phyloP scores from a whole-genome alignment of 495 filamentous ascomycete species.

The Choiromyces venosus region DNA sequence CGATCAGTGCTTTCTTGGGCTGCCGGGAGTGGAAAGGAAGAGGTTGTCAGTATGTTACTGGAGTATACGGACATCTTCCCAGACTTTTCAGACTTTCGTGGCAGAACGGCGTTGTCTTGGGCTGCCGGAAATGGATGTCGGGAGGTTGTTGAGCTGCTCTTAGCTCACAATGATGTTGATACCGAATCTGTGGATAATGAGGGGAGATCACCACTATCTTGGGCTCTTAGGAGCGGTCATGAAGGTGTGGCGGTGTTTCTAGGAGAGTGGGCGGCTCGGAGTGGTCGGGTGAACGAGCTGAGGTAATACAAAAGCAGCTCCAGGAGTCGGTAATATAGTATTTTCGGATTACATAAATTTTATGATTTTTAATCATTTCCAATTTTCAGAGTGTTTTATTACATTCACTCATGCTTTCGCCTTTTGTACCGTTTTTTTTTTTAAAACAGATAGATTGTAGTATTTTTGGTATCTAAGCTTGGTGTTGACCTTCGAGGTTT shows the following conservation, averaged over 20 bases:
- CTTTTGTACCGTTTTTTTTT: too few species aligned
- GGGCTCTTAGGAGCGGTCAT: constrained; percentile 24
- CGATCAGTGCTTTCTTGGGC: constrained; percentile 25
- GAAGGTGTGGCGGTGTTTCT: constrained; percentile 7
- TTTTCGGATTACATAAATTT: too few species aligned
- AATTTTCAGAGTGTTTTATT: too few species aligned
- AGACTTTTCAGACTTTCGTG: constrained; percentile 14
- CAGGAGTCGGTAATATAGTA: too few species aligned
- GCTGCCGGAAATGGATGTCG: constrained; percentile 27
- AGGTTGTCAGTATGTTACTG: constrained; percentile 29
- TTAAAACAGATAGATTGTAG: too few species aligned
- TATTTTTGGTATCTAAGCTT: too few species aligned
- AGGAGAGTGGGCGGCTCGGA: too few species aligned
- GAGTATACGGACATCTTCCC: constrained; percentile 9
- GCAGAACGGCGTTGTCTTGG: constrained; percentile 23
- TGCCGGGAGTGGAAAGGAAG: constrained; percentile 24
- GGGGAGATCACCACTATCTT: constrained; percentile 15
- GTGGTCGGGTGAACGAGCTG: too few species aligned
- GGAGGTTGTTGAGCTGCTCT: constrained; percentile 31
- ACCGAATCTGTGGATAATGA: constrained; percentile 20
- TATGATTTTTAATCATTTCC: too few species aligned
- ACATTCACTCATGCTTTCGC: too few species aligned
- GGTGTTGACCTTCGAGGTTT: too few species aligned
- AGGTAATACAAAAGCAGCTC: too few species aligned
- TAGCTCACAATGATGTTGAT: constrained; percentile 21